Base-by-base conservation (phyloP, 257 asterid genomes). In the Petunia secreta region DNA sequence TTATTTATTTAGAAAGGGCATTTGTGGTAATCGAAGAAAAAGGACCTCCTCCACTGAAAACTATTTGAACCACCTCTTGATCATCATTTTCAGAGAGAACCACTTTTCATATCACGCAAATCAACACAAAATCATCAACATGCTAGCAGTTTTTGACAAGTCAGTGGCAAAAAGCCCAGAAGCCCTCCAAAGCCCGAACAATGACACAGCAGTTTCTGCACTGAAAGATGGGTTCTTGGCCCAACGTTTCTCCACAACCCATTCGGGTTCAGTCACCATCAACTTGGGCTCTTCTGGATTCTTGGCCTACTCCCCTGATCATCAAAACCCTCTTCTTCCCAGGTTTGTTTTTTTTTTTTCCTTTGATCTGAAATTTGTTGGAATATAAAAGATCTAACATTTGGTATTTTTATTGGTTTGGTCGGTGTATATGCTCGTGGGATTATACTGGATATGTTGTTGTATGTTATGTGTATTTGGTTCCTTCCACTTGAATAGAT, bases 81-180 rank as follows among this genome's bases (percentile, higher is more conserved):
- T 73, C 25, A 69, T 25, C 85, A 57, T 1, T 6, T 64, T 1
- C 25, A 25, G 25, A 1, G 38, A 53, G 2, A 40, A 44, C 3
- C 77, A 36, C 4, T n/a, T 40, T 59, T 38, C 54, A 5, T 62
- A 4, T 14, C 71, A 25, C n/a, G 5, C 52, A 6, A 14, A 10
- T 1, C 34, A 8, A 9, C 34, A 40, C 16, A 58, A 68, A 9
- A 69, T 58, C 6, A 44, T 1, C 6, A 87, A 65, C 82, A 94
- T 94, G 98, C 76, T 94, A 87, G 98, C 98, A 15, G 95, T 92
- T 73, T 88, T 94, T 81, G 89, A 91, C 41, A 92, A 94, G 85
- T 86, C 95, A 46, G 95, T 91, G 75, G 97, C 98, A 1, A 94
- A 94, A 79, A 83, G 91, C 92, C 98, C 98, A 2, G 98, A 94